These are phyloP conservation scores for Calonectria henricotiae DNA, from an alignment of 2,329 filamentous ascomycete species.

Conservation along the genomic window DNA sequence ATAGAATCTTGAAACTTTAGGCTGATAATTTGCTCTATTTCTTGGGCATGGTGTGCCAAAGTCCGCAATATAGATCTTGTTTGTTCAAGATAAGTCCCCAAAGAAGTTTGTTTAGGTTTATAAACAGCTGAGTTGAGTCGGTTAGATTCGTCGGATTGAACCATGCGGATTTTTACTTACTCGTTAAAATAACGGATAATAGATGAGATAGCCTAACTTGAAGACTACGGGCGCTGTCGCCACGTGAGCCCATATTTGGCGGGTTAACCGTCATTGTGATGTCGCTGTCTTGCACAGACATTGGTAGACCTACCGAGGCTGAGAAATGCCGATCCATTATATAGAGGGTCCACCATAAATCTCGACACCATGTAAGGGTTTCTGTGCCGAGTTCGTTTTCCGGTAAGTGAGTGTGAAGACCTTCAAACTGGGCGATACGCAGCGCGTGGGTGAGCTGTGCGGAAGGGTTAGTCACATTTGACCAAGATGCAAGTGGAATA, in stretches of 20 bases:
- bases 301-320: conserved; percentile 59
- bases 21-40: conserved; percentile 59
- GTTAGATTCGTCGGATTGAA: fast-evolving
- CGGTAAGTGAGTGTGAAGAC: conserved; percentile 60
- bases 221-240: conserved; percentile 55
- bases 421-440: conserved; percentile 62
- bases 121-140: conserved; percentile 55
- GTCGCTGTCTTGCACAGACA: conserved; percentile 58
- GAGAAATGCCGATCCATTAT: conserved; percentile 62
- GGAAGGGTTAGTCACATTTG: background rate
- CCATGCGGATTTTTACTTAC: conserved; percentile 45
- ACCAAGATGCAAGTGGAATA: background rate
- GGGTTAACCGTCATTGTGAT: conserved; percentile 57
- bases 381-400: conserved; percentile 56
- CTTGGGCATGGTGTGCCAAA: conserved; percentile 58
- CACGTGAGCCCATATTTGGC: conserved; percentile 50
- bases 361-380: conserved; percentile 56
- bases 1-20: conserved; percentile 56
- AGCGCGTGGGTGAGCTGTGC: conserved; percentile 60
- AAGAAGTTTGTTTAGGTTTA: conserved; percentile 55
- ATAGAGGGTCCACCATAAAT: conserved; percentile 62
- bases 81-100: conserved; percentile 57
- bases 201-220: conserved; percentile 59
- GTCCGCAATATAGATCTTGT: conserved; percentile 58
- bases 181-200: conserved; percentile 57